phyloP scores from a whole-genome alignment of 208 protist genomes.

The Leishmania tarentolae region DNA sequence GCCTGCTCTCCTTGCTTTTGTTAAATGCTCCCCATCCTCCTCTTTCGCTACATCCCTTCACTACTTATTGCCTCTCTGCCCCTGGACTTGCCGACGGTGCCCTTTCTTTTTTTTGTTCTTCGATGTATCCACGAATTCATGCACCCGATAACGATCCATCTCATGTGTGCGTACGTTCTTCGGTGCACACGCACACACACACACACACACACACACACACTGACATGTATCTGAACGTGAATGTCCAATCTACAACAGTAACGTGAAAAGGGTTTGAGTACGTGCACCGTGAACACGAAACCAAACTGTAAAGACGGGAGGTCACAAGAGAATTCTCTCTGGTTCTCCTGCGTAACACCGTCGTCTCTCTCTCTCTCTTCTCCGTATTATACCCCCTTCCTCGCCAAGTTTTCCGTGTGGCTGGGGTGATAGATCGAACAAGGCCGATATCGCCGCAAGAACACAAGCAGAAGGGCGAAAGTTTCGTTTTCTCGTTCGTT shows the following conservation, averaged over 20 bases:
- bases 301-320: neutral
- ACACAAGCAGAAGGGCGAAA: neutral
- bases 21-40: neutral
- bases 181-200: neutral
- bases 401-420: neutral
- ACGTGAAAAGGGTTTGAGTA: neutral
- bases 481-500: neutral
- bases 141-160: neutral
- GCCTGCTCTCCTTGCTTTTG: neutral
- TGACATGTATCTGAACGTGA: neutral
- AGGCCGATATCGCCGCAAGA: neutral
- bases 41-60: neutral
- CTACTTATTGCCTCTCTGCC: neutral
- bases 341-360: neutral
- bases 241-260: neutral
- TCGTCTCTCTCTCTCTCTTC: neutral
- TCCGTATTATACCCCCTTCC: neutral
- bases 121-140: neutral
- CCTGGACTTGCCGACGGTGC: neutral
- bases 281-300: neutral
- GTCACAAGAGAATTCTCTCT: neutral
- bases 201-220: neutral
- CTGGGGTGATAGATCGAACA: neutral
- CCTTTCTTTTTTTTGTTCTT: conserved; percentile 25
- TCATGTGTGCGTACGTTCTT: neutral